Percentiles rank a stretch among this genome's conserved stretches.
phyloP scores from a whole-genome alignment of 208 protist species.

The Trypanosomatidae sp. region DNA sequence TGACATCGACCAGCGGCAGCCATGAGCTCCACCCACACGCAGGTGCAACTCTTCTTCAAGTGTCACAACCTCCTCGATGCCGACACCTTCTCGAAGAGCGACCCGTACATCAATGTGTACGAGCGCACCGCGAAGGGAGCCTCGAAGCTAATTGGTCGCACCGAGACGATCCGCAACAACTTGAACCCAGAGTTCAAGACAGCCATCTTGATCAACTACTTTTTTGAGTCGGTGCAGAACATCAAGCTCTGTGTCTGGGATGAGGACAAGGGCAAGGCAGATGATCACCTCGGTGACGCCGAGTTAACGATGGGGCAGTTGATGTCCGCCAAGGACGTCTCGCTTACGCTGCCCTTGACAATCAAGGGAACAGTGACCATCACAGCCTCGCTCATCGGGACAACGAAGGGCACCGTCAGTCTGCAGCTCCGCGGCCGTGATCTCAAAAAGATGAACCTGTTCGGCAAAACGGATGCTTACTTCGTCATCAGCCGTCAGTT shows the following conservation, averaged over 20 bases:
- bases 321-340: slow-evolving; percentile 16
- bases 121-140: slow-evolving; percentile 2
- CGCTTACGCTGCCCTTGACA: slow-evolving; percentile 19
- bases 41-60: slow-evolving; percentile 42
- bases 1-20: too few relatives aligned
- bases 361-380: slow-evolving; percentile 31
- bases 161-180: slow-evolving; percentile 34
- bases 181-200: slow-evolving; percentile 42
- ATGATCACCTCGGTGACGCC: slow-evolving; percentile 33
- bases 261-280: slow-evolving; percentile 18
- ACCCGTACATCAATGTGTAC: slow-evolving; percentile 30
- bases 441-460: slow-evolving; percentile 45
- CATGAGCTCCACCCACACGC: slow-evolving; percentile 21
- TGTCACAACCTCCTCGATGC: slow-evolving; percentile 24
- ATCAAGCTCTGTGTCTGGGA: slow-evolving; percentile 30
- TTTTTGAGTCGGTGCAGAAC: slow-evolving; percentile 40
- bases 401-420: slow-evolving; percentile 13
- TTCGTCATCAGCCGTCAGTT: slow-evolving; percentile 27
- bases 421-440: slow-evolving; percentile 22
- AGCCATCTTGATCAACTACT: slow-evolving; percentile 24
- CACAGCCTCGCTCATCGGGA: slow-evolving; percentile 11
- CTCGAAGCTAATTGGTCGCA: slow-evolving; percentile 9
- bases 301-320: slow-evolving; percentile 27
- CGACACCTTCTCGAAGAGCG: slow-evolving; percentile 29
- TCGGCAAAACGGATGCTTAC: slow-evolving; percentile 38